These are phyloP conservation scores for Phascolomyces articulosus DNA, from an alignment of 371 early-diverging fungal genomes.

Conservation along the genomic window DNA sequence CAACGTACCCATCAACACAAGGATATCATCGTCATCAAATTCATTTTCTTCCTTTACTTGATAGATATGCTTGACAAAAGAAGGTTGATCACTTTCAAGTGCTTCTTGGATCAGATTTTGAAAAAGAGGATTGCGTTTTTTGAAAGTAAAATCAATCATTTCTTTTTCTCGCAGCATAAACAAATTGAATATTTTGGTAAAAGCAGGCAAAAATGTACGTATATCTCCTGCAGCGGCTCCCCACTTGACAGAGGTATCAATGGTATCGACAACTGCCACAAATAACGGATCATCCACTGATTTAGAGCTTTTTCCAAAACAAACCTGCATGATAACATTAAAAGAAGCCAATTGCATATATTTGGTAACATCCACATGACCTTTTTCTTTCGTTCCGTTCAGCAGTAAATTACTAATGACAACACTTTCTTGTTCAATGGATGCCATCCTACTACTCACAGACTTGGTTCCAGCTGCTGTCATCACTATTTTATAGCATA, in stretches of 20 bases:
- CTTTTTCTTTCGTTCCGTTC: background rate
- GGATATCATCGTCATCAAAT: background rate
- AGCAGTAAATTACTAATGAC: too few species aligned
- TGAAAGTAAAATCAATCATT: background rate
- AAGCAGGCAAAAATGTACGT: conserved; percentile 18
- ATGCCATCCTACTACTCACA: too few species aligned
- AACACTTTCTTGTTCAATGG: too few species aligned
- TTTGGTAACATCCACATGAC: conserved; percentile 7
- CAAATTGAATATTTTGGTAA: conserved; percentile 1
- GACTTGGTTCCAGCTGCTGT: too few species aligned
- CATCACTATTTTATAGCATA: too few species aligned
- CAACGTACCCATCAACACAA: conserved; percentile 20
- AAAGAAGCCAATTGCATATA: background rate
- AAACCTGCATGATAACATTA: conserved; percentile 6
- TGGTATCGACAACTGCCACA: background rate
- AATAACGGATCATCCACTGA: conserved; percentile 17
- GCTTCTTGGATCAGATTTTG: conserved; percentile 2
- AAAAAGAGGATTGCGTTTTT: conserved; percentile 7
- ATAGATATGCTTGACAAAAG: background rate
- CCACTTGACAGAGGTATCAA: conserved; percentile 6
- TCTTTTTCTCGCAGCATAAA: background rate
- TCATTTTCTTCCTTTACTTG: background rate
- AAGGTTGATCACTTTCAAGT: background rate
- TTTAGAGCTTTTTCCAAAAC: conserved; percentile 2
- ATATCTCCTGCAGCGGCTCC: conserved; percentile 9